Evolutionary conservation across 1,284 basidiomycete species (phyloP).

Genomic region (Apiotrichum mycotoxinovorans): DNA sequence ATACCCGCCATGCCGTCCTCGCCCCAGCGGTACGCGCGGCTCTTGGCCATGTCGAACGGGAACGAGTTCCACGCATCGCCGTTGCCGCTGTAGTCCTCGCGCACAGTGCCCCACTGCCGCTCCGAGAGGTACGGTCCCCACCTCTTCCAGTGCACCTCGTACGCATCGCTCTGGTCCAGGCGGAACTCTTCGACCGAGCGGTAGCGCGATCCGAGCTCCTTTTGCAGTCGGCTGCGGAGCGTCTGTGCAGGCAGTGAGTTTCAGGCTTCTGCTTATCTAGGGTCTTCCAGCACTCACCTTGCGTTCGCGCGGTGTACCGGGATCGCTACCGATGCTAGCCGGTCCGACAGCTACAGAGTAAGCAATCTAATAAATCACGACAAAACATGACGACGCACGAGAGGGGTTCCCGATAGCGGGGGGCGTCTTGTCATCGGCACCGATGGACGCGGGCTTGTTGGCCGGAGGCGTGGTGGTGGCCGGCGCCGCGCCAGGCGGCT

Average conservation of each 20-base stretch:
- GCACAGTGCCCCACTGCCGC: slow-evolving; percentile 96
- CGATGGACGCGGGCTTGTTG: not conserved
- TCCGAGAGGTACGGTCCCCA: slow-evolving; percentile 98
- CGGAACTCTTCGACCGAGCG: slow-evolving; percentile 48
- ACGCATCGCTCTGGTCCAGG: slow-evolving; percentile 64
- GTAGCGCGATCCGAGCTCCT: slow-evolving; percentile 43
- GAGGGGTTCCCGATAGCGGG: not conserved
- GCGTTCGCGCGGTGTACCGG: slow-evolving; percentile 35
- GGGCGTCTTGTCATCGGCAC: slow-evolving; percentile 2
- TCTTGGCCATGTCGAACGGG: slow-evolving; percentile 90
- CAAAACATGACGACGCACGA: not conserved
- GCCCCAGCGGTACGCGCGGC: slow-evolving; percentile 95
- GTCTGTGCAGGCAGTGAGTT: slow-evolving; percentile 22
- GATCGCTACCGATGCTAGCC: slow-evolving; percentile 26
- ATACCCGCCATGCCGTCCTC: slow-evolving; percentile 96
- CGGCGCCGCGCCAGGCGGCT: slow-evolving; percentile 1
- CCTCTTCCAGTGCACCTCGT: slow-evolving; percentile 85
- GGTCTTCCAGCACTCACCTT: slow-evolving; percentile 6
- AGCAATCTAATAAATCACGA: not conserved
- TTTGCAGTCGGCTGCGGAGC: slow-evolving; percentile 42
- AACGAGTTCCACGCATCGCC: slow-evolving; percentile 98
- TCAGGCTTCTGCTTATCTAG: not conserved
- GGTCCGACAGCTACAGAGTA: not conserved
- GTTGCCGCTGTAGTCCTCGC: slow-evolving; percentile 94
- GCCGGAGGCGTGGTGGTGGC: not conserved